These are phyloP conservation scores for Boletellus dicymbophilus DNA, from an alignment of 1,284 basidiomycete genomes.

Conservation along the genomic window DNA sequence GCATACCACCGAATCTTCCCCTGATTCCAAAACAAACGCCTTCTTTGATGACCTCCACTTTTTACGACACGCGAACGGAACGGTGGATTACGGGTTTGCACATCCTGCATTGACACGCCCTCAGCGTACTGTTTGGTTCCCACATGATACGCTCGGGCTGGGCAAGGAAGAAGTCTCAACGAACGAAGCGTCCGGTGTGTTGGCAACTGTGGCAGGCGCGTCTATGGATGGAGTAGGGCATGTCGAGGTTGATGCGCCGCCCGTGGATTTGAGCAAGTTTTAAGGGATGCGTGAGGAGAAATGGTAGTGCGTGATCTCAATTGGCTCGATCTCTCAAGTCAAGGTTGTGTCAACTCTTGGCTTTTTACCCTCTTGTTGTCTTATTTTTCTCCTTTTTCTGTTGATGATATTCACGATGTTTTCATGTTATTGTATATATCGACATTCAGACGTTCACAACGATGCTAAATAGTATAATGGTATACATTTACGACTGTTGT, in stretches of 20 bases:
- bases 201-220: conserved; percentile 56
- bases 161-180: conserved; percentile 62
- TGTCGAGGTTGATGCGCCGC: conserved; percentile 52
- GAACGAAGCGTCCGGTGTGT: conserved; percentile 59
- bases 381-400: no score
- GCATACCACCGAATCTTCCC: conserved; percentile 1
- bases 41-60: conserved; percentile 28
- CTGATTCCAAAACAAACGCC: conserved; percentile 5
- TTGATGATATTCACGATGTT: not conserved
- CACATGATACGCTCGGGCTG: conserved; percentile 64
- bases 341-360: not conserved
- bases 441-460: not conserved
- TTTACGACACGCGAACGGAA: conserved; percentile 12
- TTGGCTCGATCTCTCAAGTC: not conserved
- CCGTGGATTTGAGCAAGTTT: conserved; percentile 40
- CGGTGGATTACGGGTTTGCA: conserved; percentile 63
- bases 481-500: no score
- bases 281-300: conserved; percentile 9
- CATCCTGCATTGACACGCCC: conserved; percentile 79
- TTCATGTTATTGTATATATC: not conserved
- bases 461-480: no score
- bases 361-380: not conserved
- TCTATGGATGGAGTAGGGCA: conserved; percentile 69
- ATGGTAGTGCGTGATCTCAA: conserved; percentile 3
- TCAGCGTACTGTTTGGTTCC: conserved; percentile 82